These are phyloP conservation scores for Gamsiella multidivaricata DNA, from an alignment of 192 early-diverging fungal genomes.

Conservation along the genomic window DNA sequence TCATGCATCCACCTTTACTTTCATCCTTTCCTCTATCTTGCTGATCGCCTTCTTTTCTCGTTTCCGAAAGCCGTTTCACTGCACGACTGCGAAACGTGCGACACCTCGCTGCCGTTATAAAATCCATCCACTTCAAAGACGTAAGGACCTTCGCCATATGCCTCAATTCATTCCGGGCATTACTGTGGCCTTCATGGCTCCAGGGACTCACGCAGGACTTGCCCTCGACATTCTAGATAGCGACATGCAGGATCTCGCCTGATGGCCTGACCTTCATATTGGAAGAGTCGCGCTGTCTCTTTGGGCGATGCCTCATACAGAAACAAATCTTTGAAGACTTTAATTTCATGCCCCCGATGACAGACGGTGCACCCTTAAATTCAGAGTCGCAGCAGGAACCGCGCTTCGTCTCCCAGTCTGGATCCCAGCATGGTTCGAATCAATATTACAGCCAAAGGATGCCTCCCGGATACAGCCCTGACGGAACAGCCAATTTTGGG, in stretches of 20 bases:
- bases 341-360: conserved; percentile 7
- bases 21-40: background rate
- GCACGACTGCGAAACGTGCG: conserved; percentile 35
- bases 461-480: conserved; percentile 11
- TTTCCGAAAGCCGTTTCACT: conserved; percentile 14
- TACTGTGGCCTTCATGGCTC: too few species aligned
- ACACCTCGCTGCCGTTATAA: conserved; percentile 36
- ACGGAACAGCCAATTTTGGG: conserved; percentile 23
- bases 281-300: conserved; percentile 47
- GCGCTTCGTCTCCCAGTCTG: background rate
- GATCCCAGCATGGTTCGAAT: conserved; percentile 5
- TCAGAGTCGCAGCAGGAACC: background rate
- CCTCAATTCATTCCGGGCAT: too few species aligned
- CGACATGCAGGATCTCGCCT: conserved; percentile 26
- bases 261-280: conserved; percentile 31
- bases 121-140: conserved; percentile 46
- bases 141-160: conserved; percentile 7
- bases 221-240: conserved; percentile 12
- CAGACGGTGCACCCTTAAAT: background rate
- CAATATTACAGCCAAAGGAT: conserved; percentile 10
- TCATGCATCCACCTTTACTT: background rate
- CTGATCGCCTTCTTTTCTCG: background rate
- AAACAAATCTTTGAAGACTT: conserved; percentile 43
- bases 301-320: conserved; percentile 34
- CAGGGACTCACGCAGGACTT: background rate